phyloP scores from a whole-genome alignment of 108 stramenopile species.

The Chaetoceros tenuissimus region DNA sequence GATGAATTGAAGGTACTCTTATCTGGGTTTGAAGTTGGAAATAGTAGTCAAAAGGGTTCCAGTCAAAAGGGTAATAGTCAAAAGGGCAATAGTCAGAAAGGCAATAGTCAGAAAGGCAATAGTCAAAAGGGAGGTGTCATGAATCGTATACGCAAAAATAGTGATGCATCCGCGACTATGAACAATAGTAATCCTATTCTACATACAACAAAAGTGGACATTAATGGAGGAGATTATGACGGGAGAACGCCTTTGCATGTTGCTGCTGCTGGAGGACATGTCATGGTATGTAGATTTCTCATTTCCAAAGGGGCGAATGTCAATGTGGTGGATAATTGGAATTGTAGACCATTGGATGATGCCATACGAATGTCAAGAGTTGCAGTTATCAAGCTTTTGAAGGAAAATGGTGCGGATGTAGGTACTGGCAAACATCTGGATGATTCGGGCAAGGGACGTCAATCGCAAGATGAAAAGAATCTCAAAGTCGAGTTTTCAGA shows the following conservation, averaged over 20 bases:
- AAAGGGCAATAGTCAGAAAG: background rate
- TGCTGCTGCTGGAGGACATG: conserved; percentile 74
- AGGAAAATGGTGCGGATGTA: conserved; percentile 41
- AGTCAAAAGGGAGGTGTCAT: background rate
- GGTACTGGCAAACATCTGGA: conserved; percentile 1
- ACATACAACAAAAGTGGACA: conserved; percentile 33
- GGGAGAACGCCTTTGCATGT: conserved; percentile 85
- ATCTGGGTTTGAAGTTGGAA: conserved; percentile 8
- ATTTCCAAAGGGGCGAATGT: conserved; percentile 61
- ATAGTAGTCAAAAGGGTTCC: conserved; percentile 1
- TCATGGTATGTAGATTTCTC: conserved; percentile 45
- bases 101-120: background rate
- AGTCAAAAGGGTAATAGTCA: background rate
- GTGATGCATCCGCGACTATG: conserved; percentile 3
- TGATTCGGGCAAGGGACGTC: background rate
- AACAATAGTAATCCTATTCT: background rate
- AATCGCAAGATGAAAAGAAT: conserved; percentile 41
- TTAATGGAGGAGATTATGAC: conserved; percentile 83
- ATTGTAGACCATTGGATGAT: conserved; percentile 78
- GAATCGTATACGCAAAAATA: conserved; percentile 2
- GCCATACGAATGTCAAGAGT: conserved; percentile 32
- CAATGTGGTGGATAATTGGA: conserved; percentile 82
- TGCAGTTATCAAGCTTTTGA: conserved; percentile 30
- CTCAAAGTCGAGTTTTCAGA: conserved; percentile 67
- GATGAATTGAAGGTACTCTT: conserved; percentile 64